Base-by-base conservation (phyloP, 192 early-diverging fungal species). In the Backusella macrospora region DNA sequence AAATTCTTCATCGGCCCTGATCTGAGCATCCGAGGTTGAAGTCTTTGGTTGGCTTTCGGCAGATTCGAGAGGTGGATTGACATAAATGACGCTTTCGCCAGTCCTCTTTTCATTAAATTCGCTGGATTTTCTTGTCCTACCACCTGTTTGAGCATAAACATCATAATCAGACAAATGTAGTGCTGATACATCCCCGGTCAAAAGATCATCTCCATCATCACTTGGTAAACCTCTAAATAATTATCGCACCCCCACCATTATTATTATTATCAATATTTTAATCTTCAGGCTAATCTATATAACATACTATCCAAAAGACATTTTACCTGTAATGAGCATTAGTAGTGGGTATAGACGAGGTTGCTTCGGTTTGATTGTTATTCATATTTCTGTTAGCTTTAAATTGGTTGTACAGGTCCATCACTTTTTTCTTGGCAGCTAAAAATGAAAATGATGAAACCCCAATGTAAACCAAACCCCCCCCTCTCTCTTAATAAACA, bases 381-480 rank as follows among this genome's bases (percentile, higher is more conserved):
- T 65, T 66, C 13, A 71, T 71, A 6, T 15, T 71, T 47, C 52
- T 12, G 23, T 62, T 74, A 21, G 77, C 68, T 72, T 85, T 88
- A 38, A 88, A 69, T 34, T 82, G 78, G 63, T 84, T 85, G n/a
- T 86, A 88, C 76, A 82, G 84, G 65, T 86, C 85, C 34, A 80
- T 74, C 5, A 85, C 81, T 75, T 88, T 88, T 62, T 86, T 86
- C 77, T 88, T 88, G 68, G 87, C 85, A 42, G 84, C 87, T 88
- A 73, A 16, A 71, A 26, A 47, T 12, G 42, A 68, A 71, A 52
- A 26, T 46, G 15, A 23, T 12, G 4, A 39, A 37, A 7, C 29
- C 6, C 1, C 7, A 34, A 6, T 52, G 21, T 21, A 52, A 52
- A 23, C 5, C 10, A 43, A 43, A 9, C 29, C 29, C 2, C 29